phyloP scores from a whole-genome alignment of 805 yeast genomes.

The Metschnikowia gelsemii region DNA sequence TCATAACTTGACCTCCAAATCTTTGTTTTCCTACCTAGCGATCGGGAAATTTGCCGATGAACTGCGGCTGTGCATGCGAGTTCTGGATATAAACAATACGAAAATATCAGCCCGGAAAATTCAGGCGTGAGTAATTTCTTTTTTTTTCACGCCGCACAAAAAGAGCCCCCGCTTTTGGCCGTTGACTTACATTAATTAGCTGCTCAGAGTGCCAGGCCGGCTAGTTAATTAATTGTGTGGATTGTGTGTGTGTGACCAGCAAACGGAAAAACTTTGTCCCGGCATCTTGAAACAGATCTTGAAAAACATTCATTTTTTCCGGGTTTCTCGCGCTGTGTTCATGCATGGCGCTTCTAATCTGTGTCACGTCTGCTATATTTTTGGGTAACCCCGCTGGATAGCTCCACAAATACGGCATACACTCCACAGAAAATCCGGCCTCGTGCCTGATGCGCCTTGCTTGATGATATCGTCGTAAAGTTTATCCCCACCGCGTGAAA shows the following conservation, averaged over 20 bases:
- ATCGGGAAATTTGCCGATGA: no score
- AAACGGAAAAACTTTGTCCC: not conserved
- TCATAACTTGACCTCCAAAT: no score
- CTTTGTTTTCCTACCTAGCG: no score
- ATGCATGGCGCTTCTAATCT: slow-evolving; percentile 1
- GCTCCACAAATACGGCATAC: slow-evolving; percentile 11
- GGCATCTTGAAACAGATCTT: not conserved
- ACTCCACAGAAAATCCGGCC: slow-evolving; percentile 3
- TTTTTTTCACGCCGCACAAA: no score
- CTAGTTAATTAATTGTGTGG: not conserved
- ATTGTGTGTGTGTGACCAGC: not conserved
- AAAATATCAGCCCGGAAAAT: no score
- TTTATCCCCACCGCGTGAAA: slow-evolving; percentile 3
- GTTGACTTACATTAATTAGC: no score
- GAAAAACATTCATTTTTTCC: not conserved
- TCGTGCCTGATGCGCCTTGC: slow-evolving; percentile 5
- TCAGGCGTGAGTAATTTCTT: no score
- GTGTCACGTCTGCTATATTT: slow-evolving; percentile 1
- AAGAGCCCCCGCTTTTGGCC: no score
- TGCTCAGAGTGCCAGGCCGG: no score
- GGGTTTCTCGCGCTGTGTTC: not conserved
- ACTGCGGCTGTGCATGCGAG: no score
- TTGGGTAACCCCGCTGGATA: slow-evolving; percentile 3
- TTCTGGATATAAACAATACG: no score
- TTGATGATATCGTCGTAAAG: slow-evolving; percentile 3